Percentiles rank a stretch among this genome's conserved stretches.
These are phyloP conservation scores for Ogataea pini DNA, from an alignment of 805 yeast species.

Conservation along the genomic window DNA sequence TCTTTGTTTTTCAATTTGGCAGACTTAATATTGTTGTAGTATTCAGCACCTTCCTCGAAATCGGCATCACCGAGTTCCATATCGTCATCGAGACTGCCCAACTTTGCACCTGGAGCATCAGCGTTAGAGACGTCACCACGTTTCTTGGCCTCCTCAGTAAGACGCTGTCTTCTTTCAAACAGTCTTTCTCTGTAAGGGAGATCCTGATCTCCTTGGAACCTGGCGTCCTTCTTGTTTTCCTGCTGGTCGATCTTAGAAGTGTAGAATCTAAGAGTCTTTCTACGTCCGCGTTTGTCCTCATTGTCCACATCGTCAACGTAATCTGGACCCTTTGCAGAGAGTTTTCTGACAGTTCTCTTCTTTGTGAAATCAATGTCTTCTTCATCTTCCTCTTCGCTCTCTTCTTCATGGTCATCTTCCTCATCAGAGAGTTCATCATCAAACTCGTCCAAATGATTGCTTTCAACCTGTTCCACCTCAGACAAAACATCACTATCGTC, in stretches of 20 bases:
- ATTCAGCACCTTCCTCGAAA: constrained; percentile 47
- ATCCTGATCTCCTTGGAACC: constrained; percentile 80
- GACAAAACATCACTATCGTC: constrained; percentile 18
- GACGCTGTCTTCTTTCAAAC: constrained; percentile 85
- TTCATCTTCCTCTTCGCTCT: constrained; percentile 44
- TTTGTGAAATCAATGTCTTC: constrained; percentile 53
- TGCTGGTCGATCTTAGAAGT: constrained; percentile 95
- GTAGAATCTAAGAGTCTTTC: constrained; percentile 86
- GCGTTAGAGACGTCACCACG: constrained; percentile 64
- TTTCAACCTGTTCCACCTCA: constrained; percentile 1
- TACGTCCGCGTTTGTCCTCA: constrained; percentile 81
- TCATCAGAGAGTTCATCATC: constrained; percentile 23
- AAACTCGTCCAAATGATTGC: constrained; percentile 17
- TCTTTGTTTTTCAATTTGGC: constrained; percentile 50
- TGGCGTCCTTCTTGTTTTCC: constrained; percentile 58
- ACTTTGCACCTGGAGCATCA: constrained; percentile 49
- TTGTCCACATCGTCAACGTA: constrained; percentile 78
- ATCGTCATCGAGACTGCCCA: constrained; percentile 50
- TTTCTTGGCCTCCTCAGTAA: constrained; percentile 82
- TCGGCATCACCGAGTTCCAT: constrained; percentile 47
- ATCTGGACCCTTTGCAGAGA: constrained; percentile 49
- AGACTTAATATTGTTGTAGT: constrained; percentile 57
- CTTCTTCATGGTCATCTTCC: constrained; percentile 22
- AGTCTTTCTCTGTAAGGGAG: constrained; percentile 88
- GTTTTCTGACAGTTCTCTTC: constrained; percentile 51